A percentile compares a stretch with the other conserved stretches of the same genome.
These are phyloP conservation scores for Solanum peruvianum DNA, from an alignment of 257 asterid species.

Conservation along the genomic window DNA sequence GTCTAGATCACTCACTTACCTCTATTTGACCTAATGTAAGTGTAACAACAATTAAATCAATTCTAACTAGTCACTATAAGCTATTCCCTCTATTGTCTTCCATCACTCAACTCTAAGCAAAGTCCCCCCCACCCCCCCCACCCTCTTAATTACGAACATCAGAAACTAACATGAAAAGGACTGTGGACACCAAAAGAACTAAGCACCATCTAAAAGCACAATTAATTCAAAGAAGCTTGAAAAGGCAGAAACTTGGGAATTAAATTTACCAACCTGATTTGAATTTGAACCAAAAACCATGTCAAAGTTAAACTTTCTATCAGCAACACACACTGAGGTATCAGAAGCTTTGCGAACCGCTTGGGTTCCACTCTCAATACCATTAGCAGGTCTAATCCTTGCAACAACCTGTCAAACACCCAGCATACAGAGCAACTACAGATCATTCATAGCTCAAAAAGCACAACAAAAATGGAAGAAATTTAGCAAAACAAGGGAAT, in stretches of 20 bases:
- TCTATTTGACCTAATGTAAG: background rate
- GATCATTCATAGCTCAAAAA: background rate
- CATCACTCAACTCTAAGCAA: background rate
- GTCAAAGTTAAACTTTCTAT: slow-evolving; percentile 52
- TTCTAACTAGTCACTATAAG: background rate
- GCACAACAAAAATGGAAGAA: background rate
- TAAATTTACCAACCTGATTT: slow-evolving; percentile 50
- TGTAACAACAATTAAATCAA: background rate
- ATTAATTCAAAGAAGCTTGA: background rate
- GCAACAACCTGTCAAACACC: slow-evolving; percentile 50
- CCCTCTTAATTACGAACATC: background rate
- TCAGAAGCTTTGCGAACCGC: slow-evolving; percentile 48
- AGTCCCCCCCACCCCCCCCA: background rate
- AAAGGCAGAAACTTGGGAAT: background rate
- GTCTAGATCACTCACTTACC: background rate
- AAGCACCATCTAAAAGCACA: background rate
- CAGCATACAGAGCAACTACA: background rate
- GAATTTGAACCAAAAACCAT: slow-evolving; percentile 60
- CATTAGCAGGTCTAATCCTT: slow-evolving; percentile 62
- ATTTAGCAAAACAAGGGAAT: background rate
- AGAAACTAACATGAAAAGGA: background rate
- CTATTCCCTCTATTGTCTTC: background rate
- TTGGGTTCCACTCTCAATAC: slow-evolving; percentile 31
- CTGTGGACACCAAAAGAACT: background rate
- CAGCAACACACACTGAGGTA: slow-evolving; percentile 48